Conservation (phyloP, 345 rosid genomes). For the Eucalyptus marginata region DNA sequence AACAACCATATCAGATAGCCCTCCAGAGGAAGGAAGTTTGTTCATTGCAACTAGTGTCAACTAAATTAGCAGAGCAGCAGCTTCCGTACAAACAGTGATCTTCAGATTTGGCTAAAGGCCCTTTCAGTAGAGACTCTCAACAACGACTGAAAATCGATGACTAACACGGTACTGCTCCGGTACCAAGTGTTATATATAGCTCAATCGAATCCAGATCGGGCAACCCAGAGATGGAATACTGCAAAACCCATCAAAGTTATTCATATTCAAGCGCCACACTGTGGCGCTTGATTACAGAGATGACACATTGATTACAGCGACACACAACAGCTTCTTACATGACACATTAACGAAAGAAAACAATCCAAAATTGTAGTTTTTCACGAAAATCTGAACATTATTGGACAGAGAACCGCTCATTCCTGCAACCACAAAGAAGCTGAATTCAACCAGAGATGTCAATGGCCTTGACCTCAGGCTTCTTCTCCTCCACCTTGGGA, state of each 20-base stretch:
- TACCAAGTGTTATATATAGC: neutral
- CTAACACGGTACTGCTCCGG: neutral
- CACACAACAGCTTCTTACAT: neutral
- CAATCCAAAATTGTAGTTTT: neutral
- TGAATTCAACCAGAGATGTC: slow-evolving; percentile 1
- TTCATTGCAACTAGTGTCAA: neutral
- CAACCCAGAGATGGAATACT: neutral
- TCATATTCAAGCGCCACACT: neutral
- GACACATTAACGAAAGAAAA: neutral
- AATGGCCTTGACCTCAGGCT: neutral
- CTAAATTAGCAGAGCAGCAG: neutral
- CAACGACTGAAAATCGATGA: neutral
- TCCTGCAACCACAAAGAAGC: neutral
- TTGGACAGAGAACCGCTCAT: neutral
- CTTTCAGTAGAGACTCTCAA: neutral
- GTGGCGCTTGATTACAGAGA: neutral
- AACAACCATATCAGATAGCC: neutral
- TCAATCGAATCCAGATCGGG: neutral
- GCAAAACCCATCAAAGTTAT: neutral
- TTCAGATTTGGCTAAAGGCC: neutral
- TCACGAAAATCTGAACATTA: neutral
- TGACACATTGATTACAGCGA: neutral
- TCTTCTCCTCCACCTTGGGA: slow-evolving; percentile 5
- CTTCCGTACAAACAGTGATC: neutral
- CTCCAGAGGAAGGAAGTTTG: neutral